phyloP scores from a whole-genome alignment of 306 rosid species.

The Citrullus colocynthis region DNA sequence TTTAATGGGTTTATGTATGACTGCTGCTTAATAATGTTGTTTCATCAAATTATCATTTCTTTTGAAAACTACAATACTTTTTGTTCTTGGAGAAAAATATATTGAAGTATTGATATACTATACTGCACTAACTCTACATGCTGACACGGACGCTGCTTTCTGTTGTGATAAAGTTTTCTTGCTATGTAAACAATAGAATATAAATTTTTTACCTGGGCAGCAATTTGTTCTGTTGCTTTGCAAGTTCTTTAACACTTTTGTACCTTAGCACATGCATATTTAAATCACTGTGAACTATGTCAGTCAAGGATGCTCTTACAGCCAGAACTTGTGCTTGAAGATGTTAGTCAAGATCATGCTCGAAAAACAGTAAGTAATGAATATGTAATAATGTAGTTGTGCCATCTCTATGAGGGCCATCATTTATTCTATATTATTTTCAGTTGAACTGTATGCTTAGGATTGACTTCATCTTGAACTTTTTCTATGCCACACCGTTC shows the following conservation, averaged over 20 bases:
- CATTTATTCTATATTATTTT: background rate
- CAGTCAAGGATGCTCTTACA: slow-evolving; percentile 90
- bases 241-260: background rate
- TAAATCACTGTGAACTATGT: slow-evolving; percentile 1
- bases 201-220: background rate
- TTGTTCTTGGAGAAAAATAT: background rate
- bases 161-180: background rate
- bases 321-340: slow-evolving; percentile 88
- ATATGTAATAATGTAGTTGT: background rate
- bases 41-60: background rate
- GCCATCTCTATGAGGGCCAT: background rate
- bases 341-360: slow-evolving; percentile 97
- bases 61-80: no score
- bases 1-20: background rate
- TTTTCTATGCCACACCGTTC: background rate
- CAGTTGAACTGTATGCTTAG: background rate
- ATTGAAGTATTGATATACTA: background rate
- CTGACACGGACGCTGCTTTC: background rate
- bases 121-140: background rate
- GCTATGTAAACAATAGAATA: background rate
- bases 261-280: slow-evolving; percentile 1
- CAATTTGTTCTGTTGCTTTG: background rate
- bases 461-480: background rate
- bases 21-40: background rate
- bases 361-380: slow-evolving; percentile 69